These are phyloP conservation scores for Gentiana straminea DNA, from an alignment of 257 asterid genomes.

Conservation along the genomic window DNA sequence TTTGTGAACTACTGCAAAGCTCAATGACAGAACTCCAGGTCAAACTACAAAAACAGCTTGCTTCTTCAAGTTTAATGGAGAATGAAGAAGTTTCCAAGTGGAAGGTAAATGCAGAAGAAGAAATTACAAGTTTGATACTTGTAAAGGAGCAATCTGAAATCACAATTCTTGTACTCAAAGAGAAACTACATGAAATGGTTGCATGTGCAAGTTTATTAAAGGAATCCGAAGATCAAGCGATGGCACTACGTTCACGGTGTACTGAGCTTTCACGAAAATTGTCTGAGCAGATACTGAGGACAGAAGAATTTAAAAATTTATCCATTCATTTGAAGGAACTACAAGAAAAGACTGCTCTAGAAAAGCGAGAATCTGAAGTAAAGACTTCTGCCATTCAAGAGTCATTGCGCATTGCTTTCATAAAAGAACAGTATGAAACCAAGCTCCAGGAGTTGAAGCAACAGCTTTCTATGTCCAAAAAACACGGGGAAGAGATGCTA, in stretches of 20 bases:
- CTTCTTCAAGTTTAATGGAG: constrained; percentile 22
- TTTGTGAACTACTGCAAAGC: constrained; percentile 59
- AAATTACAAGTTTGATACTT: constrained; percentile 24
- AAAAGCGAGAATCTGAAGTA: constrained; percentile 56
- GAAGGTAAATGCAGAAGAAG: constrained; percentile 32
- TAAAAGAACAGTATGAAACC: constrained; percentile 83
- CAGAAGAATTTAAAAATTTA: constrained; percentile 69
- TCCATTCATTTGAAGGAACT: constrained; percentile 75
- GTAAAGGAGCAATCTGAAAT: constrained; percentile 59
- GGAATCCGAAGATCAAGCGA: constrained; percentile 30
- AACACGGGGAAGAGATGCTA: constrained; percentile 94
- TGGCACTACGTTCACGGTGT: constrained; percentile 34
- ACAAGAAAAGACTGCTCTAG: constrained; percentile 52
- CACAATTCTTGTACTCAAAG: constrained; percentile 33
- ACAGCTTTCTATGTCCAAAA: constrained; percentile 61
- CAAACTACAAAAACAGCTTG: constrained; percentile 44
- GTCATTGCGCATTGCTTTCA: constrained; percentile 80
- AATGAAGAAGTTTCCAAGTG: no score
- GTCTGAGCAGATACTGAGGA: constrained; percentile 56
- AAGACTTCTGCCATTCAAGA: constrained; percentile 50
- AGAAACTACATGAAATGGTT: constrained; percentile 44
- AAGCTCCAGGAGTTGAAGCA: constrained; percentile 75
- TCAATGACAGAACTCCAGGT: constrained; percentile 34
- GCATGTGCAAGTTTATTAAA: constrained; percentile 19
- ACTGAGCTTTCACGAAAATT: constrained; percentile 51